A percentile compares a stretch with the other conserved stretches of the same genome.
phyloP scores from a whole-genome alignment of 1,284 basidiomycete genomes.

The Fomitopsis schrenkii region DNA sequence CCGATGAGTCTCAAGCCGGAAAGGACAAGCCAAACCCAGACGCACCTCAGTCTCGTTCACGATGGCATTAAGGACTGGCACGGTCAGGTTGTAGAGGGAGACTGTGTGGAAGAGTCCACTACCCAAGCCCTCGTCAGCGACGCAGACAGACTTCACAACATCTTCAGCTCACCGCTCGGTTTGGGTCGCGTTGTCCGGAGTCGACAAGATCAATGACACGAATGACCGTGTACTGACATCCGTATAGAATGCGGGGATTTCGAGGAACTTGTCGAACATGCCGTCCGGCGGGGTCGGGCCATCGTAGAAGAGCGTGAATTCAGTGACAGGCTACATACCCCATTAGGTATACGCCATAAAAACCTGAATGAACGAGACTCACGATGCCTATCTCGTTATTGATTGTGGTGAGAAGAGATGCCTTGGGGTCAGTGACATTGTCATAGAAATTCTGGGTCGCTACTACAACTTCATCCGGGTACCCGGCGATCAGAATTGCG shows the following conservation, averaged over 20 bases:
- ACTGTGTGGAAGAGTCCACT: conserved; percentile 49
- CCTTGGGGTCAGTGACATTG: conserved; percentile 54
- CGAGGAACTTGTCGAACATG: conserved; percentile 38
- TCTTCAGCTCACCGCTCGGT: background rate
- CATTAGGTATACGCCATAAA: conserved; percentile 6
- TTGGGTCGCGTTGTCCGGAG: conserved; percentile 37
- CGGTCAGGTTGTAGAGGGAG: conserved; percentile 25
- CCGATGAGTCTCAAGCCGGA: background rate
- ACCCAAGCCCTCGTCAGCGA: background rate
- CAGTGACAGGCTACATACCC: conserved; percentile 12
- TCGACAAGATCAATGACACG: conserved; percentile 32
- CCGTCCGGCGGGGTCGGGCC: conserved; percentile 36
- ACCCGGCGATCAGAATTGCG: conserved; percentile 33
- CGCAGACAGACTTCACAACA: background rate
- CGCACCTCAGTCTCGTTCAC: conserved; percentile 46
- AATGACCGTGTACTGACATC: conserved; percentile 34
- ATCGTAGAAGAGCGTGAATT: conserved; percentile 37
- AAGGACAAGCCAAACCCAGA: background rate
- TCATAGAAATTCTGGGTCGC: conserved; percentile 48
- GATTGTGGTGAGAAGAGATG: conserved; percentile 49
- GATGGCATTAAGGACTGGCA: conserved; percentile 38
- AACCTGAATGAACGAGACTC: background rate
- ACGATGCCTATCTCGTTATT: conserved; percentile 41
- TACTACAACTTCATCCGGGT: conserved; percentile 33
- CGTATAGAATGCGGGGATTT: conserved; percentile 26